Percentiles rank a stretch among this genome's conserved stretches.
Evolutionary conservation across 768 basidiomycete species (phyloP).

Genomic region (Omphalotus guepiniiformis): DNA sequence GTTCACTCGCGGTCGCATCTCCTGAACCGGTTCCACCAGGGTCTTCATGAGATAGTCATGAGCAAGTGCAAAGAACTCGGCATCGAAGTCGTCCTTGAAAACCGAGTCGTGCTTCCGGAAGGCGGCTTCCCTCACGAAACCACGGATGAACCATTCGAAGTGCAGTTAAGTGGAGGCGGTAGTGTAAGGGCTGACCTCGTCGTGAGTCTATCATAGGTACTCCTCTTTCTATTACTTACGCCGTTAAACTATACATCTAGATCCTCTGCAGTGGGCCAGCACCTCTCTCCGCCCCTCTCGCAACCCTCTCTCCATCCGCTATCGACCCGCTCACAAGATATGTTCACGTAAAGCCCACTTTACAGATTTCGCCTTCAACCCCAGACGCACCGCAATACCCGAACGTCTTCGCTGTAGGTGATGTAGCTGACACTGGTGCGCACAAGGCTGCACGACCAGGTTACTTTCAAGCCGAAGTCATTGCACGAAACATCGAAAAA

Average conservation of each 20-base stretch:
- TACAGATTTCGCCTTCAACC: too few species aligned
- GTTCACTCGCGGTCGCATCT: slow-evolving; percentile 43
- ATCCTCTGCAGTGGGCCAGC: slow-evolving; percentile 13
- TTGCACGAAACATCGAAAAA: slow-evolving; percentile 8
- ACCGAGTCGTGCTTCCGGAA: slow-evolving; percentile 27
- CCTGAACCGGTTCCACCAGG: slow-evolving; percentile 39
- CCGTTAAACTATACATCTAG: too few species aligned
- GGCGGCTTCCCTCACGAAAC: slow-evolving; percentile 22
- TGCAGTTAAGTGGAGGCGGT: slow-evolving; percentile 34
- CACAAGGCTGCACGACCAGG: slow-evolving; percentile 13
- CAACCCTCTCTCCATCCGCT: slow-evolving; percentile 10
- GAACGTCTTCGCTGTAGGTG: slow-evolving; percentile 12
- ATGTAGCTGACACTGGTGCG: slow-evolving; percentile 13
- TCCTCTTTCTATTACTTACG: too few species aligned
- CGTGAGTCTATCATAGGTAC: slow-evolving; percentile 21
- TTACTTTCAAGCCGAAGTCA: slow-evolving; percentile 6
- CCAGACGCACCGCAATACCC: slow-evolving; percentile 7
- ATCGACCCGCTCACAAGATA: slow-evolving; percentile 10
- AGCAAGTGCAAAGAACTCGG: slow-evolving; percentile 28
- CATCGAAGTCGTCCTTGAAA: slow-evolving; percentile 35
- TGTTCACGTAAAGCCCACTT: slow-evolving; percentile 12
- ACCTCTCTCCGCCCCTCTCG: slow-evolving; percentile 13
- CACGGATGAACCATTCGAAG: slow-evolving; percentile 21
- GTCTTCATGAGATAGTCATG: slow-evolving; percentile 26
- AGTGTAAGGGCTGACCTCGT: slow-evolving; percentile 36